Evolutionary conservation across 345 rosid genomes (phyloP).

Genomic region (Ceriops decandra): DNA sequence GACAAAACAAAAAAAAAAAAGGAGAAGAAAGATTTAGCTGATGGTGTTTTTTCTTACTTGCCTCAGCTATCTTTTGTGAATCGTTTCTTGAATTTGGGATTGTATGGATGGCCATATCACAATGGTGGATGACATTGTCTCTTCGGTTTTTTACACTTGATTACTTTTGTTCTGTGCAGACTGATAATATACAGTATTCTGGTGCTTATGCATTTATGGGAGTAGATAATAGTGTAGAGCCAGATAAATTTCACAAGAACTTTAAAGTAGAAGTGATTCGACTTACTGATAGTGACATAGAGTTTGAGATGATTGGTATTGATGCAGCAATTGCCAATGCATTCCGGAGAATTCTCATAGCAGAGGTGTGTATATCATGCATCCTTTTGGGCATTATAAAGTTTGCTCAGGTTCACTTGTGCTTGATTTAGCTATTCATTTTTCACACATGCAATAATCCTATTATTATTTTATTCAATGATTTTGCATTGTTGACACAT

Average conservation of each 20-base stretch:
- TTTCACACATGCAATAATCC: background rate
- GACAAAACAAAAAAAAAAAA: too few species aligned
- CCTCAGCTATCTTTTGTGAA: too few species aligned
- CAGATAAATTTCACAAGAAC: conserved; percentile 48
- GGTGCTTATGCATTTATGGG: conserved; percentile 82
- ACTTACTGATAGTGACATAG: conserved; percentile 54
- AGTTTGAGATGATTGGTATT: conserved; percentile 84
- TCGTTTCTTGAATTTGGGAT: too few species aligned
- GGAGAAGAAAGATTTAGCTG: too few species aligned
- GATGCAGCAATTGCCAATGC: conserved; percentile 84
- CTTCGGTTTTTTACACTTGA: background rate
- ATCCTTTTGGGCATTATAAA: background rate
- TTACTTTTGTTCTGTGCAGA: conserved; percentile 42
- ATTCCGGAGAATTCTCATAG: conserved; percentile 79
- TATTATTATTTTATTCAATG: background rate
- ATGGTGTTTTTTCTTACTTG: too few species aligned
- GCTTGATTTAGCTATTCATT: background rate
- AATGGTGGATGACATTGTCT: conserved; percentile 1
- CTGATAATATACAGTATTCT: conserved; percentile 52
- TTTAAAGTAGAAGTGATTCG: conserved; percentile 57
- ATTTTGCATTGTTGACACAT: background rate
- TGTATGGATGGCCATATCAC: too few species aligned
- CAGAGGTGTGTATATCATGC: conserved; percentile 59
- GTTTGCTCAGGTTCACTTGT: background rate
- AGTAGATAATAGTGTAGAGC: conserved; percentile 56